Base-by-base conservation (phyloP, 2,329 filamentous ascomycete genomes). In the Ophidiomyces ophidiicola region DNA sequence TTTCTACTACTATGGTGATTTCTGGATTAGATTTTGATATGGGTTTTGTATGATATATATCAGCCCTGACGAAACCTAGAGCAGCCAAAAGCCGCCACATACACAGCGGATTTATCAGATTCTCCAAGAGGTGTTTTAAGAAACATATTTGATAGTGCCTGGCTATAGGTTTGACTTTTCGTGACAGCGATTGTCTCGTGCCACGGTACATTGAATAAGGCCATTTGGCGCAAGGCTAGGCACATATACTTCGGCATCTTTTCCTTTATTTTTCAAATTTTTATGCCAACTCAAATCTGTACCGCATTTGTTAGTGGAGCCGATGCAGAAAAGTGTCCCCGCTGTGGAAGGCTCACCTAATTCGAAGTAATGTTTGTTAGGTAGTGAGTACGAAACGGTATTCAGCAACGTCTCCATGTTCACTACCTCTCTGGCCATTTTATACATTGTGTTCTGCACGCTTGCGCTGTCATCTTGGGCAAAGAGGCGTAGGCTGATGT, bases 301-400 rank as follows among this genome's bases (percentile, higher is more conserved):
- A 37, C 8, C 5, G 20, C 19, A 29, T 10, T 20, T 17, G 31
- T 41, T 34, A 40, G 36, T 29, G 36, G 4, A 28, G 21, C 15
- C 15, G 21, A 12, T 26, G 23, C n/a, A 23, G 30, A 29, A 46
- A 44, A 36, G 36, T 45, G 15, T 25, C 14, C 29, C 20, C 36
- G 3, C 18, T n/a, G 4, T 7, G 23, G 12, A 25, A 26, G 43
- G 57, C 60, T 35, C 53, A 62, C 61, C 82, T 61, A 96, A 80
- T 64, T 96, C 88, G 57, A 96, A 96, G 67, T 94, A 96, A 66
- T 98, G 90, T 69, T 94, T 96, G 70, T 98, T 98, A 7, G 90
- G 90, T 54, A 98, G 70, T 6, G 80, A 71, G 59, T 94, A 96
- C 52, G 80, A 74, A 29, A 90, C 83, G 15, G 71, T 69, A 31